A percentile compares a stretch with the other conserved stretches of the same genome.
phyloP scores from a whole-genome alignment of 768 basidiomycete species.

The Auriculariales sp. region DNA sequence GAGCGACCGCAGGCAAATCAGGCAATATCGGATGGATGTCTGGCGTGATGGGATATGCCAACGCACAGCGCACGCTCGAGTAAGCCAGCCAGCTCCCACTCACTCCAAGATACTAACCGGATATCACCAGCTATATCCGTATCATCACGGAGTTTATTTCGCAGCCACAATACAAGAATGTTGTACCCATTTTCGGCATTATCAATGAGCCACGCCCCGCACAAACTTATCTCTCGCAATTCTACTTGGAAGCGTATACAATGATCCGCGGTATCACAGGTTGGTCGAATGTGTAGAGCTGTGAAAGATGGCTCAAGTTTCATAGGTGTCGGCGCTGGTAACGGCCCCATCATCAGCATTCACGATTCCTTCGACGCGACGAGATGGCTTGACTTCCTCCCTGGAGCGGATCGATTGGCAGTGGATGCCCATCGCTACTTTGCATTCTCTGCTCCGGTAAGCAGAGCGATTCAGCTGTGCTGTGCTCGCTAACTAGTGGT shows the following conservation, averaged over 20 bases:
- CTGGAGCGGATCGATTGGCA: conserved; percentile 66
- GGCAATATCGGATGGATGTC: conserved; percentile 56
- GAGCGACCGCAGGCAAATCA: not conserved
- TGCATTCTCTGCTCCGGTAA: no score
- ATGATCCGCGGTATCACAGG: conserved; percentile 61
- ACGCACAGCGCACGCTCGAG: conserved; percentile 80
- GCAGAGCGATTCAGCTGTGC: no score
- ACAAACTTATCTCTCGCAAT: not conserved
- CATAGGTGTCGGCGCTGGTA: conserved; percentile 56
- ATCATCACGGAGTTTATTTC: conserved; percentile 85
- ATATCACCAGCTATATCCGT: conserved; percentile 54
- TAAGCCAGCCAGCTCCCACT: conserved; percentile 55
- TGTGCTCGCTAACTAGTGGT: no score
- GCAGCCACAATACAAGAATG: conserved; percentile 69
- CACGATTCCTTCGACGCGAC: conserved; percentile 76
- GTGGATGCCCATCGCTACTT: conserved; percentile 84
- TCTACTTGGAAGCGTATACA: conserved; percentile 74
- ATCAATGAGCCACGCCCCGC: conserved; percentile 64
- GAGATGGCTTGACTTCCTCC: conserved; percentile 58
- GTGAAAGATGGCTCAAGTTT: no score
- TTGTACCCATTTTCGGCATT: conserved; percentile 76
- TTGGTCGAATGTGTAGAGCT: no score
- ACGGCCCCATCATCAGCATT: conserved; percentile 71
- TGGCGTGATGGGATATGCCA: conserved; percentile 90
- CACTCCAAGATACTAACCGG: conserved; percentile 72